Evolutionary conservation across 1,284 basidiomycete species (phyloP).

Genomic region (Microbotryum scabiosae): DNA sequence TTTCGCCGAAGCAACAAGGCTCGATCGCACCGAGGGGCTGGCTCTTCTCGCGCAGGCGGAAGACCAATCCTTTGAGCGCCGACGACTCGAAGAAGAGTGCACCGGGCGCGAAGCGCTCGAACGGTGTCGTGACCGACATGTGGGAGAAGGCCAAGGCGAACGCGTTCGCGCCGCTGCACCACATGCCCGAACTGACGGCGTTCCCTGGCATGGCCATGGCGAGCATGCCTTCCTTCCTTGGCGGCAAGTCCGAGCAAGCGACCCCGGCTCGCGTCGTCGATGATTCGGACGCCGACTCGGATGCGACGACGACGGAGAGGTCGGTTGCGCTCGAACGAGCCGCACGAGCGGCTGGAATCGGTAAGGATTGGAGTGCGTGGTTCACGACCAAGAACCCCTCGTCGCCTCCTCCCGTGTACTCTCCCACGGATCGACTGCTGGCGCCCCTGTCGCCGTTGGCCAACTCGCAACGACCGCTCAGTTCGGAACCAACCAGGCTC

Average conservation of each 20-base stretch:
- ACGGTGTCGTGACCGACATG: conserved; percentile 4
- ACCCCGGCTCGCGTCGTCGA: neutral
- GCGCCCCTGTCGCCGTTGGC: no score
- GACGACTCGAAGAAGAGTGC: no score
- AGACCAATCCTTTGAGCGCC: no score
- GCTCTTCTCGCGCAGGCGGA: no score
- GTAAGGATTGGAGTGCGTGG: conserved; percentile 10
- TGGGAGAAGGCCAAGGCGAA: conserved; percentile 25
- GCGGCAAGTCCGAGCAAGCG: neutral
- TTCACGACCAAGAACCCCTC: conserved; percentile 18
- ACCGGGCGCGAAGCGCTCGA: no score
- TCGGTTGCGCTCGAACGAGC: neutral
- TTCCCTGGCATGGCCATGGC: conserved; percentile 16
- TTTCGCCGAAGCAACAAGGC: no score
- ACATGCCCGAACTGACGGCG: conserved; percentile 18
- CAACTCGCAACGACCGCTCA: no score
- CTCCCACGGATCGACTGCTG: conserved; percentile 5
- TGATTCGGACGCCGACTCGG: neutral
- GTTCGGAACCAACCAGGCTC: no score
- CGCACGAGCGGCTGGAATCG: neutral
- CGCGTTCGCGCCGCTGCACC: conserved; percentile 12
- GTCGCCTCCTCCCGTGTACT: conserved; percentile 27
- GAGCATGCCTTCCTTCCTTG: conserved; percentile 10
- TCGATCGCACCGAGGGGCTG: no score
- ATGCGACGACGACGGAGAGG: neutral